Conservation (phyloP, 2,329 filamentous ascomycete genomes). For the Tolypocladium ovalisporum region DNA sequence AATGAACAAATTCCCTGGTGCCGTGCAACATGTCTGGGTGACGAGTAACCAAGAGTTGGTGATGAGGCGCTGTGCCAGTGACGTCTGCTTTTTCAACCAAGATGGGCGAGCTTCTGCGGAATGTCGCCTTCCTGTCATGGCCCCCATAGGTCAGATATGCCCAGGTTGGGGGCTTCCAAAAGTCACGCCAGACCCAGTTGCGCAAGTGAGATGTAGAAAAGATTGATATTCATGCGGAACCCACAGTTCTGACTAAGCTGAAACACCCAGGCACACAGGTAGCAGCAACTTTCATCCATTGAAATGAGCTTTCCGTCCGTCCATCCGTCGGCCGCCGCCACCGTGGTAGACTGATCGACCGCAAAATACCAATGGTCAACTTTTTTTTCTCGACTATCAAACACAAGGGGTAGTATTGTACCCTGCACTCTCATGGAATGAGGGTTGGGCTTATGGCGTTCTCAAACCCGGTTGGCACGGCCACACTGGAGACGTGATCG, state of each 20-base stretch:
- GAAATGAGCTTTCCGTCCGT: background rate
- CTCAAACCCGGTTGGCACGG: background rate
- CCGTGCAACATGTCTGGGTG: background rate
- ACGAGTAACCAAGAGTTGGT: background rate
- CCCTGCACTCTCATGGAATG: constrained; percentile 1
- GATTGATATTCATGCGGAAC: background rate
- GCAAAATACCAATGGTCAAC: constrained; percentile 18
- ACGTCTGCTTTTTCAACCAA: background rate
- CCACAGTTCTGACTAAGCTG: background rate
- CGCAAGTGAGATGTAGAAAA: background rate
- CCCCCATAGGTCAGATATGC: background rate
- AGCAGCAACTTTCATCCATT: background rate
- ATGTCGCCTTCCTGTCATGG: background rate
- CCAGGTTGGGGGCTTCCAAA: too few relatives aligned
- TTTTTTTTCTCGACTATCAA: constrained; percentile 20
- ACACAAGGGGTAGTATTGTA: constrained; percentile 15
- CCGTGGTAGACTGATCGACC: constrained; percentile 10
- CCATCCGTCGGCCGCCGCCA: constrained; percentile 4
- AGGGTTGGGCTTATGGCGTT: background rate
- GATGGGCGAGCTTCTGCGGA: background rate
- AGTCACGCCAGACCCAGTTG: background rate
- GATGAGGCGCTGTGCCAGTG: background rate
- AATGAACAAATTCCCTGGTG: background rate
- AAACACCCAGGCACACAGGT: background rate
- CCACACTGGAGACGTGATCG: background rate